phyloP scores from a whole-genome alignment of 73 alveolate species.

The Blepharisma japonicum region DNA sequence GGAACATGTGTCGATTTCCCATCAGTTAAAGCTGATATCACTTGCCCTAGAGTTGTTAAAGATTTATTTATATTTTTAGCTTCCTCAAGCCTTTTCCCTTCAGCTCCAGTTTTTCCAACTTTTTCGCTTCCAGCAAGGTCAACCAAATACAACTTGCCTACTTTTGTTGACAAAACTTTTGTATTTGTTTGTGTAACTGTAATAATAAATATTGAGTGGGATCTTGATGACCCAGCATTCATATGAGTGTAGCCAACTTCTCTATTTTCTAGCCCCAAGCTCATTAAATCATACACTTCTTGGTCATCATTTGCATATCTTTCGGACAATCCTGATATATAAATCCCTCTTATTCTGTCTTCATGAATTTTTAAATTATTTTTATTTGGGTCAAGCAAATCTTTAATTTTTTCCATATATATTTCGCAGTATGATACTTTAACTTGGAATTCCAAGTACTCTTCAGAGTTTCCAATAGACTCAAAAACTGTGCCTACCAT shows the following conservation, averaged over 20 bases:
- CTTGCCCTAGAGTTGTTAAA: conserved; percentile 74
- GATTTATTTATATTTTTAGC: conserved; percentile 53
- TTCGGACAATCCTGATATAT: conserved; percentile 65
- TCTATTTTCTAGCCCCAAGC: conserved; percentile 54
- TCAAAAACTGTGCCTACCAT: conserved; percentile 57
- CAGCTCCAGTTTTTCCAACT: conserved; percentile 67
- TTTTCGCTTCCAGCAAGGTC: conserved; percentile 83
- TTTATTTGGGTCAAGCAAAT: conserved; percentile 49
- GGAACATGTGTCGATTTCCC: conserved; percentile 45
- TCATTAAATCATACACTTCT: conserved; percentile 46
- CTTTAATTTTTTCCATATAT: conserved; percentile 54
- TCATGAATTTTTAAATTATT: conserved; percentile 56
- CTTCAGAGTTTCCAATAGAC: conserved; percentile 67
- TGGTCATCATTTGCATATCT: conserved; percentile 33
- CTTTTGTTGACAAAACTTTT: conserved; percentile 45
- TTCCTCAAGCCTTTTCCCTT: conserved; percentile 51
- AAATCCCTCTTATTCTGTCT: conserved; percentile 55
- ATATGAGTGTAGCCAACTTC: conserved; percentile 46
- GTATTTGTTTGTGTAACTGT: conserved; percentile 60
- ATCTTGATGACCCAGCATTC: conserved; percentile 62
- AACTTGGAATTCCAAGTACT: conserved; percentile 77
- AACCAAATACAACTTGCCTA: conserved; percentile 65
- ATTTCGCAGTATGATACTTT: conserved; percentile 88
- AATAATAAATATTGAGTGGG: conserved; percentile 60
- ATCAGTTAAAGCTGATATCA: conserved; percentile 54